Base-by-base conservation (phyloP, 2,329 filamentous ascomycete genomes). In the Aspergillus puulaauensis region DNA sequence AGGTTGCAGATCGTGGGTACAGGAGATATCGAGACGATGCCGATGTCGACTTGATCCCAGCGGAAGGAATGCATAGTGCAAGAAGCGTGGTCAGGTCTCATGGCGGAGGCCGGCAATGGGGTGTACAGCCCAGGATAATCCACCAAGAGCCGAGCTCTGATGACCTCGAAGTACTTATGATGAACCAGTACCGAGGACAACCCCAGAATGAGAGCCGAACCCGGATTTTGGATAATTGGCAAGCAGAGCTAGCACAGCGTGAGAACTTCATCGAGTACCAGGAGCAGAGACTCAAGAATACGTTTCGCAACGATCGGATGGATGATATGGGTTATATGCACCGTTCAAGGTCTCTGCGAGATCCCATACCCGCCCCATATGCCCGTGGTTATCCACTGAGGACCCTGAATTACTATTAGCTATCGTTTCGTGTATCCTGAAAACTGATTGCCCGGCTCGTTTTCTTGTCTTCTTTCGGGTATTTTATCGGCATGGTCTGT, bases 21-120 rank as follows among this genome's bases (percentile, higher is more conserved):
- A 45, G 39, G 21, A 60, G 59, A 44, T 43, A 46, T 19, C 57
- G 52, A 33, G 68, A 69, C 45, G 49, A 46, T 6, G 49, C 51
- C 24, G 63, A 57, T 23, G 60, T 70, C 35, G 70, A 71, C 35
- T 56, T 71, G 15, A 43, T 66, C 14, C 69, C 69, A 11, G 64
- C 54, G 14, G 64, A 64, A 40, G 68, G 64, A 57, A 63, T 48
- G 41, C 59, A 58, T 39, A 33, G 43, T 24, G 44, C 50, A 31
- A 55, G 57, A 19, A 55, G 54, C 27, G 11, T 37, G 21, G 44
- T 9, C 46, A 59, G 49, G 45, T n/a, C 19, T 6, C 52, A 62
- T 19, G 23, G 23, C 21, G 11, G 14, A 53, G 31, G 56, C 39
- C 62, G 58, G 58, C 57, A 61, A 39, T 49, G 58, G 57, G 58